Evolutionary conservation across 345 rosid species (phyloP), one percentile per base, ranked within the genome.

Genomic region (Camelina hispida): DNA sequence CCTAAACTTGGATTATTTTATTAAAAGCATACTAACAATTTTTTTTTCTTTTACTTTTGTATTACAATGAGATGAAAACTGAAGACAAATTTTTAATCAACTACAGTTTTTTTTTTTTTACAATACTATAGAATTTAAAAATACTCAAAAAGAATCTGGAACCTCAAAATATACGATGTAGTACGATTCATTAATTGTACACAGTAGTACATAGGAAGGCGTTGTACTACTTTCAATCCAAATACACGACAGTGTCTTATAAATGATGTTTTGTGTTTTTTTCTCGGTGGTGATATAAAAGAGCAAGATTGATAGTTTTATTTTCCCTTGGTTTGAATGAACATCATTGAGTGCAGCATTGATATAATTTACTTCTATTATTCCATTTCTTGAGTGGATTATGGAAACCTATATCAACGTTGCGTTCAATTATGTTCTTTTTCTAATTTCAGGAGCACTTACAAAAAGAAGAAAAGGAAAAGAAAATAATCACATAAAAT

Each of bases 341-440:
- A 72, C 84, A 77, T 86, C 87, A 84, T 84, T 86, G 89, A 86
- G 90, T 87, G 90, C 90, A 87, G 88, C 90, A 85, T 83, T 87
- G 86, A 85, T 85, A 84, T 71, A 64, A 65, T 15, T 74, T 66
- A 3, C 37, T 53, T 62, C 42, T 43, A 32, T 15, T 35, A 8
- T 40, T 23, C 47, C 14, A 9, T 35, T 67, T 12, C 35, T 59
- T 51, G 37, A 42, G 52, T 42, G 50, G 20, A 44, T 18, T 34
- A 56, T n/a, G 42, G 57, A 20, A 75, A 67, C 9, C 53, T 68
- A 61, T 9, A 61, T 53, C 73, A 68, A 10, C 62, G 68, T 68
- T 75, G 73, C 62, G 62, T 61, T 75, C 73, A 75, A 68, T 75
- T 42, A 68, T 75, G 79, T 28, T 4, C 51, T 75, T 68, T 68